Percentiles rank a stretch among this genome's conserved stretches.
Conservation (phyloP, 2,329 filamentous ascomycete species). For the Mycosphaerella sp. region DNA sequence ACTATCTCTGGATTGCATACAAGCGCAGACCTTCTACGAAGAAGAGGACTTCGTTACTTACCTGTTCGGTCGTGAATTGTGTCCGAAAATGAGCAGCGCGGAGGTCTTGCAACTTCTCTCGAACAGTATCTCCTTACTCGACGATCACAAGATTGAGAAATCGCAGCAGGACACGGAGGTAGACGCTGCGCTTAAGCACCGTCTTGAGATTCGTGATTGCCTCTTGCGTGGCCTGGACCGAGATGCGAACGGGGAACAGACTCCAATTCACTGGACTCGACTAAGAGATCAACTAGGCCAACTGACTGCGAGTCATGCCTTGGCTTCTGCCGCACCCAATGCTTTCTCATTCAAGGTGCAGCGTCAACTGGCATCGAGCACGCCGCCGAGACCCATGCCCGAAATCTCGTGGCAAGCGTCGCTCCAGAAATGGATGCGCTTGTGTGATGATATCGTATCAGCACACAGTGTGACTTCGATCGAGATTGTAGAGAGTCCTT, state of each 20-base stretch:
- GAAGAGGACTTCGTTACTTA: constrained; percentile 97
- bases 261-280: constrained; percentile 31
- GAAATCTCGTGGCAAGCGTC: constrained; percentile 67
- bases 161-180: constrained; percentile 12
- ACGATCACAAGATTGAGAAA: constrained; percentile 37
- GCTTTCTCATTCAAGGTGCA: constrained; percentile 89
- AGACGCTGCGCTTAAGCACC: constrained; percentile 29
- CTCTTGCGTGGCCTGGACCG: constrained; percentile 45
- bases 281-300: constrained; percentile 25
- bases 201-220: constrained; percentile 60
- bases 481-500: constrained; percentile 21
- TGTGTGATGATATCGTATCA: constrained; percentile 67
- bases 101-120: constrained; percentile 52
- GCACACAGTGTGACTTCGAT: constrained; percentile 26
- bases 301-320: constrained; percentile 50
- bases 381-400: constrained; percentile 86
- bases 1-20: constrained; percentile 69
- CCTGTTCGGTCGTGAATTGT: constrained; percentile 72
- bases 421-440: constrained; percentile 58
- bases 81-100: constrained; percentile 56
- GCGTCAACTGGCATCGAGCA: constrained; percentile 83
- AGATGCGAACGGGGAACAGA: constrained; percentile 32
- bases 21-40: constrained; percentile 86
- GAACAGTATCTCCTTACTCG: constrained; percentile 42
- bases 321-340: constrained; percentile 62